phyloP scores from a whole-genome alignment of 352 stramenopile genomes.

The Pythium graminicola region DNA sequence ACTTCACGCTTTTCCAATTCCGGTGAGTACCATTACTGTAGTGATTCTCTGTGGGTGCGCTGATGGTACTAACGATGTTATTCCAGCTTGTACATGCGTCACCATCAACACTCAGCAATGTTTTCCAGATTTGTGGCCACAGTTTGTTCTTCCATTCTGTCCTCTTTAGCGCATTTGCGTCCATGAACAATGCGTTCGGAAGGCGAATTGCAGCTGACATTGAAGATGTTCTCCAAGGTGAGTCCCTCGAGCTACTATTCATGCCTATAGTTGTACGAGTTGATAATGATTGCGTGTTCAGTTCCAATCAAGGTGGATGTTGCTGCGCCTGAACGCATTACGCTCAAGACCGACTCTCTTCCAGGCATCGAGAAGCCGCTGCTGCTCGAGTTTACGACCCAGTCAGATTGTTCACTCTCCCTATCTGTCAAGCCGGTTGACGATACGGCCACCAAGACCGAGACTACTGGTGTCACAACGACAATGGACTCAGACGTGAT shows the following conservation, averaged over 20 bases:
- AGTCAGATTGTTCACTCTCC: constrained; percentile 57
- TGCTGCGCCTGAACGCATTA: constrained; percentile 64
- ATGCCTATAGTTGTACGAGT: background rate
- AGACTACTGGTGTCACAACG: constrained; percentile 13
- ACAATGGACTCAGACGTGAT: constrained; percentile 39
- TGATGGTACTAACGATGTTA: constrained; percentile 5
- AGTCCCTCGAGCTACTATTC: background rate
- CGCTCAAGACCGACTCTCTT: constrained; percentile 65
- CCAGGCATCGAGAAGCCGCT: constrained; percentile 46
- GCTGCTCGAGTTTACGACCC: constrained; percentile 63
- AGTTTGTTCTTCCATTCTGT: constrained; percentile 85
- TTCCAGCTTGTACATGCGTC: constrained; percentile 56
- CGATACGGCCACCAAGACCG: constrained; percentile 24
- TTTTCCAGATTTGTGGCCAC: constrained; percentile 76
- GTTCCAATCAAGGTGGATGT: constrained; percentile 79
- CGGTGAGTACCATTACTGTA: constrained; percentile 27
- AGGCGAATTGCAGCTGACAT: constrained; percentile 51
- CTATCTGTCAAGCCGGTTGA: constrained; percentile 53
- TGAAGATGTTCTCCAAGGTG: constrained; percentile 61
- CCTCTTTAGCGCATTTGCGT: constrained; percentile 66
- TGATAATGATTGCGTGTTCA: constrained; percentile 15
- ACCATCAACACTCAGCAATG: constrained; percentile 43
- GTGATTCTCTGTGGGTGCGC: background rate
- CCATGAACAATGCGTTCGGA: constrained; percentile 65
- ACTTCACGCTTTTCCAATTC: constrained; percentile 75